Evolutionary conservation across 106 monocot species (phyloP).

Genomic region (Dactylorhiza incarnata): DNA sequence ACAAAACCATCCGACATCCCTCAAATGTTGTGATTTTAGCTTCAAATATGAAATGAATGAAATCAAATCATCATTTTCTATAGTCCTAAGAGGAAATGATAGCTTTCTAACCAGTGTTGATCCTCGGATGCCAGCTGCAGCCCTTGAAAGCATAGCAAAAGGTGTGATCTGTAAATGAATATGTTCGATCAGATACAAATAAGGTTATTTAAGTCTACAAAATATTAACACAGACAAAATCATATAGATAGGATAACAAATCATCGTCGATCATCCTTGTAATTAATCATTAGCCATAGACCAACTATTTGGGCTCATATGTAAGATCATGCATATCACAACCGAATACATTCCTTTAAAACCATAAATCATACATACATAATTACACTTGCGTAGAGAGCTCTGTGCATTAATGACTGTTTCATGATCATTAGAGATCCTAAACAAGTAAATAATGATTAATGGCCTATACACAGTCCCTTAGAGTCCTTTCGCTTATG

Average conservation of each 20-base stretch:
- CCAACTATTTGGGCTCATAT: no score
- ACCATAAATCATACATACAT: no score
- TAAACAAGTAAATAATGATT: no score
- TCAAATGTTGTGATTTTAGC: not conserved
- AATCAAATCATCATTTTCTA: not conserved
- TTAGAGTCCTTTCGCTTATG: no score
- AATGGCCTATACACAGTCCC: no score
- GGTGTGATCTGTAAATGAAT: slow-evolving; percentile 64
- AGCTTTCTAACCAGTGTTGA: slow-evolving; percentile 69
- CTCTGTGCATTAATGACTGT: no score
- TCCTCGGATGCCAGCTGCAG: slow-evolving; percentile 84
- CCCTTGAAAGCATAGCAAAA: slow-evolving; percentile 86
- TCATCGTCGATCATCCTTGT: no score
- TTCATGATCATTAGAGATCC: no score
- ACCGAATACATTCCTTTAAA: no score
- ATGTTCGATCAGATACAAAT: not conserved
- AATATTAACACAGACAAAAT: not conserved
- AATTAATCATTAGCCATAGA: no score
- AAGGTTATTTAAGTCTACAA: not conserved
- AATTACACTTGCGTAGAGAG: no score
- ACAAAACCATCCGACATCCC: not conserved
- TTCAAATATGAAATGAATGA: not conserved
- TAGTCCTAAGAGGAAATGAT: not conserved
- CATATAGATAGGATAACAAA: not conserved
- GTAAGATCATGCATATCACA: no score